Conservation (phyloP, 257 asterid species). For the Lycium ferocissimum region DNA sequence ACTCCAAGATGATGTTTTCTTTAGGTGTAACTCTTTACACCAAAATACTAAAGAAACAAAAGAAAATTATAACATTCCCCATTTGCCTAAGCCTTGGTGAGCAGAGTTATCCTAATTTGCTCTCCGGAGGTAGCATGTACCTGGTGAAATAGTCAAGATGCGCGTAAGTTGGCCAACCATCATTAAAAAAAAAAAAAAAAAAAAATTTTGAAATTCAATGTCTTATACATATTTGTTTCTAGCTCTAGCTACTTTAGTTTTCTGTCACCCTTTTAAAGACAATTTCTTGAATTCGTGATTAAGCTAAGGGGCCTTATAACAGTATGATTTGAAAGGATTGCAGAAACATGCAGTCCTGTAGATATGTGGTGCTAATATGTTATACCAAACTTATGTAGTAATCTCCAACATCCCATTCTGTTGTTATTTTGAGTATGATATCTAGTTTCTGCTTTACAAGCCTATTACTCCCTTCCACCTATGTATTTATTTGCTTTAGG, state of each 20-base stretch:
- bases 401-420: slow-evolving; percentile 1
- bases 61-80: background rate
- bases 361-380: background rate
- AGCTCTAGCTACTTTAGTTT: slow-evolving; percentile 16
- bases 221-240: slow-evolving; percentile 11
- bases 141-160: background rate
- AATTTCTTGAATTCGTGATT: slow-evolving; percentile 13
- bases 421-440: slow-evolving; percentile 2
- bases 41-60: slow-evolving; percentile 17
- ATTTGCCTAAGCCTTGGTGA: background rate
- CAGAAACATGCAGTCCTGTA: background rate
- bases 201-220: background rate
- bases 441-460: background rate
- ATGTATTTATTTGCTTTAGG: slow-evolving; percentile 18
- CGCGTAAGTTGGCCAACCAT: background rate
- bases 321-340: slow-evolving; percentile 16
- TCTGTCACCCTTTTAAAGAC: background rate
- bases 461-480: background rate
- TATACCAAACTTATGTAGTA: background rate
- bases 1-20: background rate
- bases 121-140: no score
- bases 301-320: background rate
- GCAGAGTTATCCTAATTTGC: background rate
- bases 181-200: background rate
- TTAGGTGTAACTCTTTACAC: background rate